A percentile compares a stretch with the other conserved stretches of the same genome.
These are phyloP conservation scores for Cordyceps farinosa DNA, from an alignment of 2,329 filamentous ascomycete species.

Conservation along the genomic window DNA sequence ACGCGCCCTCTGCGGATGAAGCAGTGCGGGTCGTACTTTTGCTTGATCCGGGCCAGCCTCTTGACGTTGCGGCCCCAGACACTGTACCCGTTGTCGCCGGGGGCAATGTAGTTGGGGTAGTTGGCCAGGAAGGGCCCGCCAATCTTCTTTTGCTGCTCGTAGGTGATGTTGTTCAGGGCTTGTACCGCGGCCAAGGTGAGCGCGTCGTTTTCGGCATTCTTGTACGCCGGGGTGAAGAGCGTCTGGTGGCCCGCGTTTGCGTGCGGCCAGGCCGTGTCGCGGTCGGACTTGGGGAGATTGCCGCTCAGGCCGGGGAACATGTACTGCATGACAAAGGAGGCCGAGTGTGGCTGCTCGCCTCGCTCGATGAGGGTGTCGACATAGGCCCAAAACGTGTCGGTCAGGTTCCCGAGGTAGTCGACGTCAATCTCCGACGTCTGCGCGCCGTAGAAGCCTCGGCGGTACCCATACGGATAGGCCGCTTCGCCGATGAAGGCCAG, in stretches of 20 bases:
- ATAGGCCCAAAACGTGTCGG: conserved; percentile 4
- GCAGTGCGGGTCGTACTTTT: conserved; percentile 12
- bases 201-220: not conserved
- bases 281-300: not conserved
- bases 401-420: conserved; percentile 5
- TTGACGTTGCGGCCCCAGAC: conserved; percentile 14
- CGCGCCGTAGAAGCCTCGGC: conserved; percentile 14
- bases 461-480: conserved; percentile 15
- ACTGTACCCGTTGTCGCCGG: not conserved
- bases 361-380: conserved; percentile 1
- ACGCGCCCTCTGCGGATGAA: conserved; percentile 13
- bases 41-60: conserved; percentile 6
- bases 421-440: conserved; percentile 13
- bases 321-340: conserved; percentile 17
- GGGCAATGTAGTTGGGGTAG: conserved; percentile 16
- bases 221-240: conserved; percentile 9
- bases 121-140: conserved; percentile 4
- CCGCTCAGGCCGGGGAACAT: conserved; percentile 11
- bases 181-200: not conserved
- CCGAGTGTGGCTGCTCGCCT: conserved; percentile 7
- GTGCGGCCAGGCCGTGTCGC: conserved; percentile 15
- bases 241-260: conserved; percentile 10
- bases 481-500: conserved; percentile 11
- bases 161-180: conserved; percentile 2
- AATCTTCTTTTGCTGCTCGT: not conserved